Base-by-base conservation (phyloP, 352 stramenopile species). In the Phytophthora meadii region DNA sequence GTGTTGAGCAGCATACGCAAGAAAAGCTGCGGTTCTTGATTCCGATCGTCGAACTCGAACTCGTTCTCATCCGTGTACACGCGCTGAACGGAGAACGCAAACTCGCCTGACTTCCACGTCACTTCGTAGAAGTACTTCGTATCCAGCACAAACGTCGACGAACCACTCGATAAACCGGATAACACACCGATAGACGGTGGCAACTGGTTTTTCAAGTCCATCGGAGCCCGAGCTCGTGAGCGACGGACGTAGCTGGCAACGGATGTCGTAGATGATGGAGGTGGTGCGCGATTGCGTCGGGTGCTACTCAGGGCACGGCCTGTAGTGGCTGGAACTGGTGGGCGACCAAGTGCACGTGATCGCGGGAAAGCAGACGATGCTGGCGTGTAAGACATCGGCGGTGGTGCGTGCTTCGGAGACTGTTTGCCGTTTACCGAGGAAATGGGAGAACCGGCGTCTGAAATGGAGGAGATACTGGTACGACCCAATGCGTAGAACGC, bases 1-100 rank as follows among this genome's bases (percentile, higher is more conserved):
- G 83, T 92, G 63, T 92, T 85, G 24, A 92, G 76, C 45, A 92
- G 71, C 83, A 92, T 90, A 6, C 83, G 81, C 58, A 92, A 61
- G 42, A 82, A 92, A 50, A 90, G 76, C 37, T 79, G 62, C 24
- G 59, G 61, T 25, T 82, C 68, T 34, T 63, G 47, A 36, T 65
- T 78, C 46, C 71, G 56, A n/a, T 79, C 72, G 40, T 75, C 65
- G 22, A 76, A 80, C 37, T 81, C 55, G 22, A 66, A 80, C 34
- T 82, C 59, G 25, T 76, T 74, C 25, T 82, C 70, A 8, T 84
- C 78, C 2, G 80, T 61, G 70, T 89, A 90, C 4, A 92, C 77
- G 28, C 79, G 81, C 62, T 92, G 83, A 41, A 92, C 80, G 17
- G 83, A 92, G 42, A 89, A 92, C 4, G 81, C 83, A 63, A 92